Conservation (phyloP, 1,284 basidiomycete genomes). For the Cutaneotrichosporon curvatum region DNA sequence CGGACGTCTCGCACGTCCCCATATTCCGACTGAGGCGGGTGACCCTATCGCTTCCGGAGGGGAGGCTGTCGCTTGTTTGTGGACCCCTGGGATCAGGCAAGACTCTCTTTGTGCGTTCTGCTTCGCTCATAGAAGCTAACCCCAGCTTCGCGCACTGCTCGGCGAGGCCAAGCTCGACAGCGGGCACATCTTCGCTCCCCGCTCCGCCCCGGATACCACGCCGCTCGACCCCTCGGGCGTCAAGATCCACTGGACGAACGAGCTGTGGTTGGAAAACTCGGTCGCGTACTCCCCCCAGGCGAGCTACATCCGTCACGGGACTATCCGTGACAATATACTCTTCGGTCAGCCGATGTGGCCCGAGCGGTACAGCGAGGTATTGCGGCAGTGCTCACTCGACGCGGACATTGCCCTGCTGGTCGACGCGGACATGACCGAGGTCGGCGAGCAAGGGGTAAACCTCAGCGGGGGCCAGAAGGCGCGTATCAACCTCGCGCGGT, state of each 20-base stretch:
- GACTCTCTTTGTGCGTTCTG: conserved; percentile 37
- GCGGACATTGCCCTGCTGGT: conserved; percentile 39
- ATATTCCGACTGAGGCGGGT: conserved; percentile 29
- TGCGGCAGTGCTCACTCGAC: conserved; percentile 35
- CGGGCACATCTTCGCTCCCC: conserved; percentile 26
- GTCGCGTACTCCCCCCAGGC: conserved; percentile 44
- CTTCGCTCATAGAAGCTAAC: too few species aligned
- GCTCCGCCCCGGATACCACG: conserved; percentile 24
- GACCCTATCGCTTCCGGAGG: conserved; percentile 28
- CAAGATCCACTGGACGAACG: conserved; percentile 20
- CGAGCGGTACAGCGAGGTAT: conserved; percentile 37
- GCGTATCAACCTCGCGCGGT: conserved; percentile 70
- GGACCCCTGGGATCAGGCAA: conserved; percentile 45
- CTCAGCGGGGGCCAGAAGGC: conserved; percentile 54
- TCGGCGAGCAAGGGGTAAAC: conserved; percentile 74
- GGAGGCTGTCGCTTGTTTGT: conserved; percentile 37
- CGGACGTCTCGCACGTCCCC: background rate
- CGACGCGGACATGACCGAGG: conserved; percentile 56
- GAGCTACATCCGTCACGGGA: conserved; percentile 43
- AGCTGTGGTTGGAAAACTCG: conserved; percentile 33
- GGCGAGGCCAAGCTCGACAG: conserved; percentile 32
- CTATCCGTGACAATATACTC: conserved; percentile 44
- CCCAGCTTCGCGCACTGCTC: conserved; percentile 36
- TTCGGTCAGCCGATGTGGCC: conserved; percentile 46
- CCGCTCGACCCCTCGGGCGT: conserved; percentile 19